Conservation (phyloP, 2,329 filamentous ascomycete species). For the Talaromyces sp. region DNA sequence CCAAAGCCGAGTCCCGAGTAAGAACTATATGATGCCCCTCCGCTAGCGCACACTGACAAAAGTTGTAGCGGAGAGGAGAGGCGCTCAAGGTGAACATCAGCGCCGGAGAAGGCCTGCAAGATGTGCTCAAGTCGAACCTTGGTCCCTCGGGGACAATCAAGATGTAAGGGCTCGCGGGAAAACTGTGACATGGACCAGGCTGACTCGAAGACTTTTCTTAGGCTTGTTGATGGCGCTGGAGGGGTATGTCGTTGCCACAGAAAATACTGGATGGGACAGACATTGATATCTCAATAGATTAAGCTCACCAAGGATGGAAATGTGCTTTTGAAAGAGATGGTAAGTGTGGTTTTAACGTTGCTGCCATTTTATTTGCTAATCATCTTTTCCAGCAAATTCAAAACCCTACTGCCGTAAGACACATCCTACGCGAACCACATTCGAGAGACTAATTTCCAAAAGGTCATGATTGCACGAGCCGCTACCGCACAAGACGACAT, state of each 20-base stretch:
- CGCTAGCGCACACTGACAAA: constrained; percentile 39
- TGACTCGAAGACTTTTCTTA: constrained; percentile 27
- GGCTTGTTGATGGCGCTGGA: constrained; percentile 59
- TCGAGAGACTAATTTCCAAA: constrained; percentile 11
- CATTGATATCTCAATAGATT: constrained; percentile 55
- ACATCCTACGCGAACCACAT: constrained; percentile 6
- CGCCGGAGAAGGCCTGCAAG: constrained; percentile 84
- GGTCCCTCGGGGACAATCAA: constrained; percentile 93
- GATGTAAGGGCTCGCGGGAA: constrained; percentile 57
- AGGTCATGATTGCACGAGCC: constrained; percentile 68
- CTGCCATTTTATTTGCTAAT: neutral
- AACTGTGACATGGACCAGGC: constrained; percentile 11
- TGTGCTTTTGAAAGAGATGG: constrained; percentile 66
- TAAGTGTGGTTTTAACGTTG: constrained; percentile 23
- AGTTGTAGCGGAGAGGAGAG: constrained; percentile 80
- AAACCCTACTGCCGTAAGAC: constrained; percentile 83
- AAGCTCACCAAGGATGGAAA: constrained; percentile 99
- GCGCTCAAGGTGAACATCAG: constrained; percentile 95
- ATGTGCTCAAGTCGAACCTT: constrained; percentile 95
- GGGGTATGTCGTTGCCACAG: constrained; percentile 37
- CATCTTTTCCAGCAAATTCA: constrained; percentile 67
- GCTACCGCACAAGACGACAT: constrained; percentile 98
- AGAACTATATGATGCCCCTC: constrained; percentile 33
- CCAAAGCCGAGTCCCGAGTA: constrained; percentile 96
- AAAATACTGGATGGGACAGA: constrained; percentile 8